Percentiles rank a stretch among this genome's conserved stretches.
These are phyloP conservation scores for Phaeosphaeria sp. DNA, from an alignment of 2,329 filamentous ascomycete genomes.

Conservation along the genomic window DNA sequence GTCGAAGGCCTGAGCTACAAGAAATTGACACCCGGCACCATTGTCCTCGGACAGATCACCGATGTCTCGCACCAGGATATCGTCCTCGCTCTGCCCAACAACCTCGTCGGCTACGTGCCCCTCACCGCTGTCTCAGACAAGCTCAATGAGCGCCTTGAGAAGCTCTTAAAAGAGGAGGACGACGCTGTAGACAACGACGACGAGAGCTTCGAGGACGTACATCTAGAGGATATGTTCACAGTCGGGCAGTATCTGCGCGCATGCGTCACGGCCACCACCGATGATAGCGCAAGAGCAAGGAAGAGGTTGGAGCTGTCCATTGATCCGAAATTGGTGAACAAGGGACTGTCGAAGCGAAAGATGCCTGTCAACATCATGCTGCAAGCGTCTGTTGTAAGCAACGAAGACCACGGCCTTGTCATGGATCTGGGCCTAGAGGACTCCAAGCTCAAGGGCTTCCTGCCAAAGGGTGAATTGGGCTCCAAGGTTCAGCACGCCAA, in stretches of 20 bases:
- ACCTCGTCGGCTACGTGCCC: constrained; percentile 85
- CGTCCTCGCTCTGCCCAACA: constrained; percentile 86
- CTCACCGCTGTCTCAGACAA: constrained; percentile 89
- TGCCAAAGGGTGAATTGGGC: constrained; percentile 83
- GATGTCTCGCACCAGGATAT: constrained; percentile 82
- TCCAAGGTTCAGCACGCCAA: constrained; percentile 67
- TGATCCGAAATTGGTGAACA: constrained; percentile 79
- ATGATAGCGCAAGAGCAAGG: constrained; percentile 72
- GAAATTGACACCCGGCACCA: constrained; percentile 83
- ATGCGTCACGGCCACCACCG: constrained; percentile 78
- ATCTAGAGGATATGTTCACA: constrained; percentile 76
- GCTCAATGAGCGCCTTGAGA: constrained; percentile 77
- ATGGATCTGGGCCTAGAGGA: constrained; percentile 87
- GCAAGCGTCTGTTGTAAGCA: constrained; percentile 86
- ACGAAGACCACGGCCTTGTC: constrained; percentile 94
- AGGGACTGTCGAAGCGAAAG: constrained; percentile 73
- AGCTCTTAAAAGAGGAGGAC: constrained; percentile 66
- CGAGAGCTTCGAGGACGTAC: constrained; percentile 63
- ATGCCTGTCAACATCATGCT: constrained; percentile 77
- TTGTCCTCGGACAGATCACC: constrained; percentile 85
- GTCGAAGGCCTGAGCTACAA: constrained; percentile 91
- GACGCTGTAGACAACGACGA: constrained; percentile 59
- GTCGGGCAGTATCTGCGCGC: constrained; percentile 88
- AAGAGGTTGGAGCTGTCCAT: constrained; percentile 88
- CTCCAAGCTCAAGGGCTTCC: constrained; percentile 75